Evolutionary conservation across 2,329 filamentous ascomycete species (phyloP).

Genomic region (Stemphylium lycopersici): DNA sequence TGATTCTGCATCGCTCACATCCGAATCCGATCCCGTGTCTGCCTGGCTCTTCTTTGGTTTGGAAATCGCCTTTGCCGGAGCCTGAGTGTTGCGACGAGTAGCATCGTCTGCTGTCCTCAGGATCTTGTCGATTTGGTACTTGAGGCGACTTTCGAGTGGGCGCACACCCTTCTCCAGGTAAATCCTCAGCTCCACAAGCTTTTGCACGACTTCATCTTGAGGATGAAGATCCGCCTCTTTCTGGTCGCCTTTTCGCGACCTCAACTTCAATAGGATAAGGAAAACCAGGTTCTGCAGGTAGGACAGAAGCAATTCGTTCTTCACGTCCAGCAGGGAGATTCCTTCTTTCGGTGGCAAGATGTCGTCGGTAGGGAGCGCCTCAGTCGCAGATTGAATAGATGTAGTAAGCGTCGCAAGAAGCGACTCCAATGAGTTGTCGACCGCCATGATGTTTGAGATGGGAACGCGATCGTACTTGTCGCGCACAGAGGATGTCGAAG

Average conservation of each 20-base stretch:
- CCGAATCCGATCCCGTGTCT: slow-evolving; percentile 50
- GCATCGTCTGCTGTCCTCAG: slow-evolving; percentile 83
- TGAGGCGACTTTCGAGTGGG: slow-evolving; percentile 86
- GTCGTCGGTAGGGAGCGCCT: slow-evolving; percentile 60
- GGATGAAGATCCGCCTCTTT: slow-evolving; percentile 53
- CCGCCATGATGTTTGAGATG: slow-evolving; percentile 38
- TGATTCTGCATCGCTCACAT: slow-evolving; percentile 48
- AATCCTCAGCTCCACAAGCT: slow-evolving; percentile 87
- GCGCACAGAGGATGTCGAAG: slow-evolving; percentile 6
- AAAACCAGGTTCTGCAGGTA: slow-evolving; percentile 96
- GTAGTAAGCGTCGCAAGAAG: slow-evolving; percentile 57
- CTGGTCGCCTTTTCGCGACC: slow-evolving; percentile 39
- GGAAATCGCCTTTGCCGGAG: slow-evolving; percentile 16
- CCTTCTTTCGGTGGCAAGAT: slow-evolving; percentile 80
- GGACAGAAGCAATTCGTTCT: slow-evolving; percentile 95
- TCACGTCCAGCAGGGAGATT: slow-evolving; percentile 92
- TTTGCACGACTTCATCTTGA: slow-evolving; percentile 75
- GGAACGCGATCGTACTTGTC: slow-evolving; percentile 6
- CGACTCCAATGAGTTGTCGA: slow-evolving; percentile 48
- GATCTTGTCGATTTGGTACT: slow-evolving; percentile 96
- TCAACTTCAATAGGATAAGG: slow-evolving; percentile 79
- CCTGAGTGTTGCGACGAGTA: slow-evolving; percentile 38
- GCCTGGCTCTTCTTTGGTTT: slow-evolving; percentile 42
- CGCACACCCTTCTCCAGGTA: slow-evolving; percentile 93
- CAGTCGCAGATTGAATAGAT: slow-evolving; percentile 67